A percentile compares a stretch with the other conserved stretches of the same genome.
These are phyloP conservation scores for Hypoxylon sp. DNA, from an alignment of 2,329 filamentous ascomycete genomes.

Conservation along the genomic window DNA sequence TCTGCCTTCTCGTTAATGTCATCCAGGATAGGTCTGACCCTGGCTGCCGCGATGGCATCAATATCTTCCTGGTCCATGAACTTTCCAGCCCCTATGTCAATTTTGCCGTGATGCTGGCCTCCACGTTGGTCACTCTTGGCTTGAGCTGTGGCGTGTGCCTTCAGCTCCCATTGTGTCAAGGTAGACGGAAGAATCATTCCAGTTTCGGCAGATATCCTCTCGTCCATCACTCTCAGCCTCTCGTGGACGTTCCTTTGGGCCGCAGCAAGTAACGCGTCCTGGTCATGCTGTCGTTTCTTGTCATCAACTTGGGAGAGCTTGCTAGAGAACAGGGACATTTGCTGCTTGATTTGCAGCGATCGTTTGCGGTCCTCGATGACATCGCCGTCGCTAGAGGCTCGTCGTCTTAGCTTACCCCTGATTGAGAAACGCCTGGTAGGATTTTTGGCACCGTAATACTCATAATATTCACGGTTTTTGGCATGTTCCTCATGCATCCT, in stretches of 20 bases:
- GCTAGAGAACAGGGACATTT: constrained; percentile 82
- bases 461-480: constrained; percentile 72
- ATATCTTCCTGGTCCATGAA: constrained; percentile 83
- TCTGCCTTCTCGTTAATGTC: constrained; percentile 86
- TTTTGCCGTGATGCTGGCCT: constrained; percentile 64
- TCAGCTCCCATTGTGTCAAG: constrained; percentile 81
- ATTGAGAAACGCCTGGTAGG: constrained; percentile 61
- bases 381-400: constrained; percentile 75
- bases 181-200: constrained; percentile 77
- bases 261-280: constrained; percentile 78
- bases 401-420: constrained; percentile 68
- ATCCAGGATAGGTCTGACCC: constrained; percentile 85
- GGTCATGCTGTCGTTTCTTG: constrained; percentile 79
- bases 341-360: constrained; percentile 77
- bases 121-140: constrained; percentile 71
- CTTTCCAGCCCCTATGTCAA: constrained; percentile 82
- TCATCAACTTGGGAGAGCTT: constrained; percentile 76
- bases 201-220: constrained; percentile 80
- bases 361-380: constrained; percentile 73
- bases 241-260: constrained; percentile 89
- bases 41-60: constrained; percentile 79
- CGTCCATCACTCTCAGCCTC: constrained; percentile 82
- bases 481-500: constrained; percentile 80
- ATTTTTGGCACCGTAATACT: constrained; percentile 74
- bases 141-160: constrained; percentile 77